A percentile compares a stretch with the other conserved stretches of the same genome.
Conservation (phyloP, 805 yeast species). For the Brettanomyces naardenensis region DNA sequence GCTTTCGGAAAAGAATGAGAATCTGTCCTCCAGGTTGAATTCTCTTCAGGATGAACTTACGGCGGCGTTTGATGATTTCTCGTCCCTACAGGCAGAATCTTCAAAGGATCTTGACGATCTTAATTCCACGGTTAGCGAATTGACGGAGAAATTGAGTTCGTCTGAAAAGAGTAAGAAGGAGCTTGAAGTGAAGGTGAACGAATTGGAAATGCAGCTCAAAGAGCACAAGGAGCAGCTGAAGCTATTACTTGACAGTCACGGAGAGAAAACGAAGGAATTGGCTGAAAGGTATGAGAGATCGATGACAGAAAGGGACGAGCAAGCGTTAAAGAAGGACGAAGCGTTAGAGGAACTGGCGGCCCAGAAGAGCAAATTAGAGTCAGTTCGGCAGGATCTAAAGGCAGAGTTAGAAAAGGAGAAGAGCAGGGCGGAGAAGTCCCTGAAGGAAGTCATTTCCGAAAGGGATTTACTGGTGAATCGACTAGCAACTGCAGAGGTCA, state of each 20-base stretch:
- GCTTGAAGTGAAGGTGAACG: conserved; percentile 4
- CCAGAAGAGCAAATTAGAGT: not conserved
- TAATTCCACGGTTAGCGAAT: conserved; percentile 25
- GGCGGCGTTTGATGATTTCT: conserved; percentile 14
- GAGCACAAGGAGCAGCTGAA: not conserved
- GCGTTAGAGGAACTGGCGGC: not conserved
- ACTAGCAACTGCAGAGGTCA: no score
- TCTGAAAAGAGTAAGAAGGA: conserved; percentile 7
- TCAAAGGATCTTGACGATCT: conserved; percentile 20
- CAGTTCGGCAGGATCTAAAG: not conserved
- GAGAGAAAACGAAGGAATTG: not conserved
- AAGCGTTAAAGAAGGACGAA: conserved; percentile 3
- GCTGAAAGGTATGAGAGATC: not conserved
- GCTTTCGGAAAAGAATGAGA: conserved; percentile 12
- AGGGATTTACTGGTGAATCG: no score
- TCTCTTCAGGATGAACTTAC: conserved; percentile 15
- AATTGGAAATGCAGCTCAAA: conserved; percentile 1
- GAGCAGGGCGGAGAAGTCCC: not conserved
- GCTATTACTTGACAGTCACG: not conserved
- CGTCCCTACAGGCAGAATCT: conserved; percentile 15
- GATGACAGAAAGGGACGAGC: not conserved
- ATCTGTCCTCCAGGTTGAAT: conserved; percentile 7
- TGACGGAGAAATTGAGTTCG: conserved; percentile 13
- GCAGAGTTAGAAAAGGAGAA: not conserved
- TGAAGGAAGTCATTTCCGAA: no score